These are phyloP conservation scores for Kuraishia hungarica DNA, from an alignment of 805 yeast species.

Conservation along the genomic window DNA sequence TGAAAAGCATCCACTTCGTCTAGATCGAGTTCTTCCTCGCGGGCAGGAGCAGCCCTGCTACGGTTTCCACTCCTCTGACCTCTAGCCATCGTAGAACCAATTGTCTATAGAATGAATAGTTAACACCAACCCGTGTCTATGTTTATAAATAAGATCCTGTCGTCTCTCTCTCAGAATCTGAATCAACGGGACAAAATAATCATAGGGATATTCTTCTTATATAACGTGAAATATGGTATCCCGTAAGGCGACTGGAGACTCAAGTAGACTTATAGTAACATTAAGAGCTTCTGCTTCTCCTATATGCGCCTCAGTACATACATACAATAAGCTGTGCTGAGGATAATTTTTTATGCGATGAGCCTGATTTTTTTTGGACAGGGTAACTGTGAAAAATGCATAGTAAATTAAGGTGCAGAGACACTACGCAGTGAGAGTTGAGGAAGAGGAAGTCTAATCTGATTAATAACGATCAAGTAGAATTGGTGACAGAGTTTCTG, in stretches of 20 bases:
- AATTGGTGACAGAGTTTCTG: too few relatives aligned
- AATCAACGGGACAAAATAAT: background rate
- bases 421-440: too few relatives aligned
- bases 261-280: too few relatives aligned
- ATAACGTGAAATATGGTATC: too few relatives aligned
- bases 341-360: background rate
- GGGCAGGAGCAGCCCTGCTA: background rate
- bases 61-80: conserved; percentile 14
- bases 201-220: too few relatives aligned
- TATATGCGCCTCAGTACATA: background rate
- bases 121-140: background rate
- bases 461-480: background rate
- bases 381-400: background rate
- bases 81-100: background rate
- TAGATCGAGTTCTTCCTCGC: conserved; percentile 31
- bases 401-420: background rate
- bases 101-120: background rate
- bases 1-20: conserved; percentile 68
- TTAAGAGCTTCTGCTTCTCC: background rate
- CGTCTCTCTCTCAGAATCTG: background rate
- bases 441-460: background rate
- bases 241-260: too few relatives aligned
- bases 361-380: background rate
- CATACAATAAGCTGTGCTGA: background rate
- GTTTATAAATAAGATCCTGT: background rate